phyloP scores from a whole-genome alignment of 768 basidiomycete species.

The Tulasnella sp. region DNA sequence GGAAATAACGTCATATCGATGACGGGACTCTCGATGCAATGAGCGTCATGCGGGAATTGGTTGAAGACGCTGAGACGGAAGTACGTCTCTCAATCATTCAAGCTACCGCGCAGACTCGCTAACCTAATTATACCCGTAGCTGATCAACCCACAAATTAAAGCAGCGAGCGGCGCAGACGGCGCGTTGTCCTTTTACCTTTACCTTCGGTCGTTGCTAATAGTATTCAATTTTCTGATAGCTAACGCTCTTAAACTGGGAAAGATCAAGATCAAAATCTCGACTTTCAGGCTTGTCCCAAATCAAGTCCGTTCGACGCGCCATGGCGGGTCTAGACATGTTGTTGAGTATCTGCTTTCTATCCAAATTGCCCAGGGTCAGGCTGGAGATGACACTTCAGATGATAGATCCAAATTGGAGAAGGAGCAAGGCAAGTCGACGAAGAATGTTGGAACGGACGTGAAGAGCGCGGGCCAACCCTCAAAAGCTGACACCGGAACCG shows the following conservation, averaged over 20 bases:
- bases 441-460: constrained; percentile 47
- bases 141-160: constrained; percentile 47
- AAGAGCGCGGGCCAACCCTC: constrained; percentile 44
- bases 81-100: constrained; percentile 3
- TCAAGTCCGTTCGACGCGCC: constrained; percentile 33
- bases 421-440: constrained; percentile 47
- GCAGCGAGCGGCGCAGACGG: constrained; percentile 47
- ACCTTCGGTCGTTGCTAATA: constrained; percentile 13
- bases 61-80: constrained; percentile 47
- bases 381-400: constrained; percentile 43
- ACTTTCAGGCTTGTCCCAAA: constrained; percentile 48
- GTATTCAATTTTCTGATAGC: constrained; percentile 38
- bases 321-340: background rate
- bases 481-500: constrained; percentile 38
- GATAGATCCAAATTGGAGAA: constrained; percentile 41
- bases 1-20: too few relatives aligned
- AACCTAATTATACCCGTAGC: background rate
- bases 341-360: background rate
- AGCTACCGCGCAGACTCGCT: background rate
- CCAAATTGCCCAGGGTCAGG: constrained; percentile 47
- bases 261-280: constrained; percentile 53
- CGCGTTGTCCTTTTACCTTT: background rate
- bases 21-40: constrained; percentile 41
- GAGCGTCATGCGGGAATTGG: constrained; percentile 46
- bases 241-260: constrained; percentile 46